Percentiles rank a stretch among this genome's conserved stretches.
Conservation (phyloP, 306 rosid species). For the Hippophae tibetana region DNA sequence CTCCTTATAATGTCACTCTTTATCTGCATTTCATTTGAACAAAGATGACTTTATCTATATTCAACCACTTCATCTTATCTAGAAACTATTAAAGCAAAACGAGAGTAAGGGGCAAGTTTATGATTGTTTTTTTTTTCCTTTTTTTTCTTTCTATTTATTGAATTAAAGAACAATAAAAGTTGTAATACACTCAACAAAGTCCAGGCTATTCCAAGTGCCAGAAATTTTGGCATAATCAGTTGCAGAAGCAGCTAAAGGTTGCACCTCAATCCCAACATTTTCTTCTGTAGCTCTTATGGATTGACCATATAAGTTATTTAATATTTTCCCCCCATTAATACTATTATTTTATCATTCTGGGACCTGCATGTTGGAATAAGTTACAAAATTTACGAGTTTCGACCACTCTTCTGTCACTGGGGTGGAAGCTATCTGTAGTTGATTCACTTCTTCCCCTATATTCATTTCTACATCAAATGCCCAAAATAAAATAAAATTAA, state of each 20-base stretch:
- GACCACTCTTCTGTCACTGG: constrained; percentile 51
- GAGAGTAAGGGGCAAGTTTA: too few relatives aligned
- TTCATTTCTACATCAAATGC: constrained; percentile 31
- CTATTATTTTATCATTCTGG: constrained; percentile 36
- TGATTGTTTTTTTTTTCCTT: too few relatives aligned
- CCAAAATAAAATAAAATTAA: neutral
- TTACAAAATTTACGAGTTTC: constrained; percentile 37
- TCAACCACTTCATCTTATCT: too few relatives aligned
- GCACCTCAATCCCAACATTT: constrained; percentile 41
- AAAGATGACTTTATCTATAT: too few relatives aligned
- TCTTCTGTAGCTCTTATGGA: constrained; percentile 36
- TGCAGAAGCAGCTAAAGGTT: constrained; percentile 40
- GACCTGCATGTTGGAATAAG: constrained; percentile 24
- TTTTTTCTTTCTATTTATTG: too few relatives aligned
- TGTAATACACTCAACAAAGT: constrained; percentile 29
- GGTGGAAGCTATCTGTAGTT: constrained; percentile 13
- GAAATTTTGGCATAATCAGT: constrained; percentile 26
- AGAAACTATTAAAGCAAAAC: too few relatives aligned
- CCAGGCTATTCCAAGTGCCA: constrained; percentile 69
- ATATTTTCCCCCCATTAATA: constrained; percentile 13
- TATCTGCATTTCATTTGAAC: too few relatives aligned
- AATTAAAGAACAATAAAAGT: too few relatives aligned
- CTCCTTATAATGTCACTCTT: too few relatives aligned
- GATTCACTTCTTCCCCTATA: constrained; percentile 37
- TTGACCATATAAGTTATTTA: constrained; percentile 21